Base-by-base conservation (phyloP, 148 eudicot species). In the Limonium bicolor region DNA sequence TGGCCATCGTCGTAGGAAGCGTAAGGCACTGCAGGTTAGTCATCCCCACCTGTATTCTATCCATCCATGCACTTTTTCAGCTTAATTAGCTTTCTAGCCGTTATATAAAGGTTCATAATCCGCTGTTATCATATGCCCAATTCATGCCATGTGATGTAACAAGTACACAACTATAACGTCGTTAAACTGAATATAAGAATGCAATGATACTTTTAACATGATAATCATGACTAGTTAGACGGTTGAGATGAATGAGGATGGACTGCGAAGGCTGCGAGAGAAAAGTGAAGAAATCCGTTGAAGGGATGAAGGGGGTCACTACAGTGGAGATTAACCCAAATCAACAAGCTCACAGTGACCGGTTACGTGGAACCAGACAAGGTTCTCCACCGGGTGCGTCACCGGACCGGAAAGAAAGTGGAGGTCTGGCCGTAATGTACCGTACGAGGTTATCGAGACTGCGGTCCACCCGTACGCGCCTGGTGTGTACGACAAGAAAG, bases 221-320 rank as follows among this genome's bases (percentile, higher is more conserved):
- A n/a, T n/a, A n/a, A n/a, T n/a, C n/a, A n/a, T n/a, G 18, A 1
- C 0, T 35, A 9, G 2, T 6, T 69, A 86, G 96, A 72, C 67
- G 2, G 79, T 77, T 41, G 84, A 77, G 55, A 69, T 77, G 45
- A 77, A 53, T 77, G 27, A 72, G 56, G 26, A 77, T 72, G 56
- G 79, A 77, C 30, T 77, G 84, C 27, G 71, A 77, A 36, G 83
- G 78, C 26, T 76, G 83, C 32, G 78, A 65, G 46, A 66, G 68
- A 60, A 65, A 20, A 21, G 79, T 77, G 36, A 57, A 51, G 47
- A 72, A 77, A 22, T 59, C 73, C 0, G 84, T 72, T 17, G 46
- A 67, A 43, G 79, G 84, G 4, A 77, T 77, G 84, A 72, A 72
- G 50, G 84, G 84, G 1, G 84, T 72, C 27, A 66, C 70, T 27